A percentile compares a stretch with the other conserved stretches of the same genome.
Conservation (phyloP, 345 rosid genomes). For the Brassica napus region DNA sequence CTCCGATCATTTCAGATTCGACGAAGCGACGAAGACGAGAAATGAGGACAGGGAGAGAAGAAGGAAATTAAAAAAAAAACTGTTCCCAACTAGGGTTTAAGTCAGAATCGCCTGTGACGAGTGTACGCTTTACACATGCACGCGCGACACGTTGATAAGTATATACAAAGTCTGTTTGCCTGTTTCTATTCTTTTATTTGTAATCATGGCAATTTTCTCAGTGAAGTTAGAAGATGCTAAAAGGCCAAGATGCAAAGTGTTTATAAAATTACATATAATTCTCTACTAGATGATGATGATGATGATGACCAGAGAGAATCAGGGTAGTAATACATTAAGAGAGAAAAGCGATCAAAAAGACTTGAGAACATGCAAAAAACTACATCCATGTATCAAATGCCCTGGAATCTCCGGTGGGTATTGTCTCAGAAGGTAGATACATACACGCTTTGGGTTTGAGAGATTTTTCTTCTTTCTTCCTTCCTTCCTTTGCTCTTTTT, state of each 20-base stretch:
- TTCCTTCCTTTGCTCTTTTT: neutral
- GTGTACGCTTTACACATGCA: neutral
- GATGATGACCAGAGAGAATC: constrained; percentile 7
- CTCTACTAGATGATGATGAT: constrained; percentile 11
- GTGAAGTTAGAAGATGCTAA: neutral
- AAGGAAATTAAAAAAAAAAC: neutral
- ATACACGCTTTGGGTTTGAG: neutral
- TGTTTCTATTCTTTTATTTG: neutral
- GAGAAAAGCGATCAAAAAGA: neutral
- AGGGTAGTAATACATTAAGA: constrained; percentile 13
- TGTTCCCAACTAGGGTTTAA: constrained; percentile 25
- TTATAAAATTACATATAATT: constrained; percentile 24
- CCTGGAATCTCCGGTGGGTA: constrained; percentile 6
- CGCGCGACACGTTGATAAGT: neutral
- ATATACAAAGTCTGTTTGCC: neutral
- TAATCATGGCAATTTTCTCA: neutral
- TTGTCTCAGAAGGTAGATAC: constrained; percentile 25
- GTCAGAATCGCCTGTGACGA: neutral
- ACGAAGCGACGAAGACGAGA: constrained; percentile 1
- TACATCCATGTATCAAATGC: constrained; percentile 22
- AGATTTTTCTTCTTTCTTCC: constrained; percentile 11
- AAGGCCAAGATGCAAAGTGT: neutral
- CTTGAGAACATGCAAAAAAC: constrained; percentile 8
- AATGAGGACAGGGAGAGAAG: neutral
- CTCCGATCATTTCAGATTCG: constrained; percentile 34